Evolutionary conservation across 805 yeast genomes (phyloP).

Genomic region (Schizosaccharomyces osmophilus): DNA sequence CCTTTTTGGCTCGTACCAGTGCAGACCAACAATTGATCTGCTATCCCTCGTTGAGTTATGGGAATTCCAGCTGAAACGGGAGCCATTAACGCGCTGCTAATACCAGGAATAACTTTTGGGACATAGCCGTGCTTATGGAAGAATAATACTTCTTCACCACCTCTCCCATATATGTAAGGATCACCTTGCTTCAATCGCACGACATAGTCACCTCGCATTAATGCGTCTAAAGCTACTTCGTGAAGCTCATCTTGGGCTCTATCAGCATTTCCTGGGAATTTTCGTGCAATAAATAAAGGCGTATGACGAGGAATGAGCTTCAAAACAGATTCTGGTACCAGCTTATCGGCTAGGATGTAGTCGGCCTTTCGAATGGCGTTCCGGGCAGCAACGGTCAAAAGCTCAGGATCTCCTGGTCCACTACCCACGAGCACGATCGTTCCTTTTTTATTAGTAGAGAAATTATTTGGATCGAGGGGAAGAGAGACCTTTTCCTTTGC

Average conservation of each 20-base stretch:
- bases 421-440: slow-evolving; percentile 67
- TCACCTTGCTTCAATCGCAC: slow-evolving; percentile 89
- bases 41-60: slow-evolving; percentile 74
- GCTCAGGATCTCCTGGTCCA: slow-evolving; percentile 74
- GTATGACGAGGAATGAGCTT: slow-evolving; percentile 58
- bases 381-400: slow-evolving; percentile 66
- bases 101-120: slow-evolving; percentile 64
- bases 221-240: slow-evolving; percentile 40
- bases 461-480: background rate
- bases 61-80: slow-evolving; percentile 65
- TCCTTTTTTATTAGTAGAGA: slow-evolving; percentile 19
- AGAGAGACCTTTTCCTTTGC: background rate
- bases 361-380: slow-evolving; percentile 65
- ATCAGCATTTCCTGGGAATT: slow-evolving; percentile 93
- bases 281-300: slow-evolving; percentile 62
- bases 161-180: slow-evolving; percentile 88
- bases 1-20: slow-evolving; percentile 90
- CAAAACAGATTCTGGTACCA: slow-evolving; percentile 72
- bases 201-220: slow-evolving; percentile 45
- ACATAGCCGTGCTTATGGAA: slow-evolving; percentile 42
- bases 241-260: slow-evolving; percentile 70
- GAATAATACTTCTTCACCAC: slow-evolving; percentile 69
- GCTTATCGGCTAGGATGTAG: slow-evolving; percentile 63
- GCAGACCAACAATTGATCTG: slow-evolving; percentile 78
- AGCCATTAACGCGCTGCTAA: slow-evolving; percentile 73